A percentile compares a stretch with the other conserved stretches of the same genome.
phyloP scores from a whole-genome alignment of 1,284 basidiomycete genomes.

The Takashimella koratensis region DNA sequence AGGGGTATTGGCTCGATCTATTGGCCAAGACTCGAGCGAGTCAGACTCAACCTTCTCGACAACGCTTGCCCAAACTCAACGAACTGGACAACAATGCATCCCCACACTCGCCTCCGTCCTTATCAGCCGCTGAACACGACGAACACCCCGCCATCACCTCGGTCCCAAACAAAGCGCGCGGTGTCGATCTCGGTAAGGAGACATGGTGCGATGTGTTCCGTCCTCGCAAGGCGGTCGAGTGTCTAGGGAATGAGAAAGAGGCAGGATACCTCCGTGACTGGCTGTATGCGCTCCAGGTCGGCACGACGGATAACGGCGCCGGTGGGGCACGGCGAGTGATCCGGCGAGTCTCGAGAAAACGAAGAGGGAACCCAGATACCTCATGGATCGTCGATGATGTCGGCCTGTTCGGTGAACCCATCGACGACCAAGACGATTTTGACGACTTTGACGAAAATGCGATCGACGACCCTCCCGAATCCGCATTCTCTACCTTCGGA shows the following conservation, averaged over 20 bases:
- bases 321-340: slow-evolving; percentile 38
- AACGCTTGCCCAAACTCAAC: not conserved
- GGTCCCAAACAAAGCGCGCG: slow-evolving; percentile 6
- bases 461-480: slow-evolving; percentile 19
- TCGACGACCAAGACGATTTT: slow-evolving; percentile 26
- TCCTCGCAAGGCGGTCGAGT: slow-evolving; percentile 66
- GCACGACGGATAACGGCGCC: no score
- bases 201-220: slow-evolving; percentile 75
- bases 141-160: slow-evolving; percentile 32
- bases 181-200: slow-evolving; percentile 43
- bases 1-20: not conserved
- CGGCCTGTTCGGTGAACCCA: slow-evolving; percentile 31
- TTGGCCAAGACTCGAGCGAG: no score
- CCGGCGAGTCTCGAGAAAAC: slow-evolving; percentile 21
- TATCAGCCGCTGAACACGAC: slow-evolving; percentile 5
- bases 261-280: slow-evolving; percentile 76
- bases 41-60: not conserved
- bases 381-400: slow-evolving; percentile 50
- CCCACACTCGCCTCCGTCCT: slow-evolving; percentile 5
- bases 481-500: slow-evolving; percentile 12
- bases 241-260: slow-evolving; percentile 74
- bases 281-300: slow-evolving; percentile 67
- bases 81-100: not conserved
- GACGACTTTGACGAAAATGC: slow-evolving; percentile 24
- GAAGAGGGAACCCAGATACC: slow-evolving; percentile 17